Evolutionary conservation across 306 rosid genomes (phyloP).

Genomic region (Vigna unguiculata): DNA sequence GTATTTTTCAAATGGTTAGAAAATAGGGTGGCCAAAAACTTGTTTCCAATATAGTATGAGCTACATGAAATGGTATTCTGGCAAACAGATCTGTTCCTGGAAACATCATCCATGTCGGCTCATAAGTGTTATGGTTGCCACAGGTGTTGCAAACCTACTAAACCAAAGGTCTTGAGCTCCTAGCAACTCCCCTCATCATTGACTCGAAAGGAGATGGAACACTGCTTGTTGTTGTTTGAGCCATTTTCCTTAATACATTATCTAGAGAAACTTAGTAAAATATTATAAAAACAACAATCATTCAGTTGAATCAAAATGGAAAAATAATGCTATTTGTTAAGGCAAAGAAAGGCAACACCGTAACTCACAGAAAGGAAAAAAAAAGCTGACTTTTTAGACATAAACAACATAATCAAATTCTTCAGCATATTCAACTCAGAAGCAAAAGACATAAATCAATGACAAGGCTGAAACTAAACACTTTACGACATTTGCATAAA

Average conservation of each 20-base stretch:
- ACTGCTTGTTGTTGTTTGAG: constrained; percentile 81
- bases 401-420: no score
- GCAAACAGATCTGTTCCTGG: constrained; percentile 84
- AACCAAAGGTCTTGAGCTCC: constrained; percentile 71
- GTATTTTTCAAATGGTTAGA: neutral
- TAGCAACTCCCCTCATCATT: constrained; percentile 78
- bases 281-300: neutral
- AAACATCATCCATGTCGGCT: constrained; percentile 85
- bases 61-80: constrained; percentile 84
- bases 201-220: constrained; percentile 84
- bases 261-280: neutral
- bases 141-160: constrained; percentile 86
- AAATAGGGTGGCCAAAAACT: constrained; percentile 47
- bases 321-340: neutral
- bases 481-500: no score
- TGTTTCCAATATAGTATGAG: constrained; percentile 82
- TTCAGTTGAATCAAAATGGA: neutral
- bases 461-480: no score
- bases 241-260: constrained; percentile 69
- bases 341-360: no score
- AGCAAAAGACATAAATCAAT: no score
- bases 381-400: no score
- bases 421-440: no score
- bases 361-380: no score
- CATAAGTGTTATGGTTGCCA: constrained; percentile 79